phyloP scores from a whole-genome alignment of 441 rosid genomes.

The Syzygium syzygioides region DNA sequence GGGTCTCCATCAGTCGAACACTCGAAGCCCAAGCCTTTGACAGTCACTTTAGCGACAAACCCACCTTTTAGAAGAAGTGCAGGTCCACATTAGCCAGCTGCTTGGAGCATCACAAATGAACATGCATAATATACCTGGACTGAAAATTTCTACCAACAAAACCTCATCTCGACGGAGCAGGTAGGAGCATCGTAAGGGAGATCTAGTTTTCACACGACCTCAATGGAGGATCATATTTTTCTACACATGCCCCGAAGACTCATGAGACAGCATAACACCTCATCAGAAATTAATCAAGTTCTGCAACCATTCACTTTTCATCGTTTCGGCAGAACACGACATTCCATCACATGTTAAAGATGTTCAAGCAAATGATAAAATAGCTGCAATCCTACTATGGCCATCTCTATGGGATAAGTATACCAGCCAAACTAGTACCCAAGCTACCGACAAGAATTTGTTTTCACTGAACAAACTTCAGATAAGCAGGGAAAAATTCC shows the following conservation, averaged over 20 bases:
- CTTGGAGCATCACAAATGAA: not conserved
- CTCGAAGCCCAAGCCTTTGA: conserved; percentile 36
- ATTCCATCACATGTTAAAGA: not conserved
- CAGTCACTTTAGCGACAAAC: conserved; percentile 36
- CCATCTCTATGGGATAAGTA: not conserved
- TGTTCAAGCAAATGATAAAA: not conserved
- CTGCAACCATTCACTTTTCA: not conserved
- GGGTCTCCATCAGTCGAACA: conserved; percentile 28
- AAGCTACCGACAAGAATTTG: not conserved
- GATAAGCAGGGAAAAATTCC: not conserved
- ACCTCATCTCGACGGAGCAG: not conserved
- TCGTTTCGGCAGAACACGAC: not conserved
- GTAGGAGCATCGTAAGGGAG: not conserved
- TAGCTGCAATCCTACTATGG: not conserved
- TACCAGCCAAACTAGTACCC: not conserved
- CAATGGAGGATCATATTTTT: not conserved
- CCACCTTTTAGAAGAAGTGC: conserved; percentile 36
- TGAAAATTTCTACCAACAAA: not conserved
- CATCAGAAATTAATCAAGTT: not conserved
- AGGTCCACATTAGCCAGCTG: conserved; percentile 8
- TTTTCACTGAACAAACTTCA: not conserved
- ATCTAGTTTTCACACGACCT: not conserved
- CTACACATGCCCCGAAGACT: not conserved
- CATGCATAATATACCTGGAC: not conserved
- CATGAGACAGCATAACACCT: not conserved